Percentiles rank a stretch among this genome's conserved stretches.
These are phyloP conservation scores for Chiua sp. DNA, from an alignment of 1,284 basidiomycete genomes.

Conservation along the genomic window DNA sequence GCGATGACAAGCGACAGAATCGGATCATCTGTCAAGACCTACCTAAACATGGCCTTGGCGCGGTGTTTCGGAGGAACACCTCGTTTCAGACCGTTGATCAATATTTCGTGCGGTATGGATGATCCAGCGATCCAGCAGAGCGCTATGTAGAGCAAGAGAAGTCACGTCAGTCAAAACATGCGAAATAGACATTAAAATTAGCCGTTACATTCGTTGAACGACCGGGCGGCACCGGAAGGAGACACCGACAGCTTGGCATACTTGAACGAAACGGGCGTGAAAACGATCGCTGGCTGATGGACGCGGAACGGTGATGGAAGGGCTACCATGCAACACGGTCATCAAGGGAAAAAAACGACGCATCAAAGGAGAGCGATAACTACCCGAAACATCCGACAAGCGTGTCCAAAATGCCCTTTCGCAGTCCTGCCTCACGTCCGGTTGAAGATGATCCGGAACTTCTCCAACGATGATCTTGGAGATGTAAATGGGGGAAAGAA, in stretches of 20 bases:
- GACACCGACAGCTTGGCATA: slow-evolving; percentile 57
- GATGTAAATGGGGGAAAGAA: slow-evolving; percentile 72
- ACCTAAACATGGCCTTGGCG: slow-evolving; percentile 66
- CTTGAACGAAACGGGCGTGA: slow-evolving; percentile 62
- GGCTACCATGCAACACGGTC: slow-evolving; percentile 27
- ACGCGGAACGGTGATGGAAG: slow-evolving; percentile 53
- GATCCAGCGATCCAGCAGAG: slow-evolving; percentile 72
- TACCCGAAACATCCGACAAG: slow-evolving; percentile 46
- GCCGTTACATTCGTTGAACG: slow-evolving; percentile 67
- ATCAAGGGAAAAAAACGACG: not conserved
- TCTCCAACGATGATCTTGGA: slow-evolving; percentile 73
- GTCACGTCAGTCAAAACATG: slow-evolving; percentile 9
- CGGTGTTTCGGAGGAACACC: slow-evolving; percentile 76
- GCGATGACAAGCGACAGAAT: not conserved
- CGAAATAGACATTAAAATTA: slow-evolving; percentile 16
- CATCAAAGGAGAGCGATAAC: not conserved
- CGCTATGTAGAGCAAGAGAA: slow-evolving; percentile 47
- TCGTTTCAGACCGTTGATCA: slow-evolving; percentile 79
- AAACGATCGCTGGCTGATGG: slow-evolving; percentile 55
- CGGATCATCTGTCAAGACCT: not conserved
- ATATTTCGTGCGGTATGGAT: slow-evolving; percentile 51
- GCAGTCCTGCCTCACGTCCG: slow-evolving; percentile 58
- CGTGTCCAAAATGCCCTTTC: slow-evolving; percentile 63
- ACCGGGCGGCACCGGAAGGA: slow-evolving; percentile 40
- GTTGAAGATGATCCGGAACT: slow-evolving; percentile 49